phyloP scores from a whole-genome alignment of 176 grass and related monocot species.

The Avena insularis region DNA sequence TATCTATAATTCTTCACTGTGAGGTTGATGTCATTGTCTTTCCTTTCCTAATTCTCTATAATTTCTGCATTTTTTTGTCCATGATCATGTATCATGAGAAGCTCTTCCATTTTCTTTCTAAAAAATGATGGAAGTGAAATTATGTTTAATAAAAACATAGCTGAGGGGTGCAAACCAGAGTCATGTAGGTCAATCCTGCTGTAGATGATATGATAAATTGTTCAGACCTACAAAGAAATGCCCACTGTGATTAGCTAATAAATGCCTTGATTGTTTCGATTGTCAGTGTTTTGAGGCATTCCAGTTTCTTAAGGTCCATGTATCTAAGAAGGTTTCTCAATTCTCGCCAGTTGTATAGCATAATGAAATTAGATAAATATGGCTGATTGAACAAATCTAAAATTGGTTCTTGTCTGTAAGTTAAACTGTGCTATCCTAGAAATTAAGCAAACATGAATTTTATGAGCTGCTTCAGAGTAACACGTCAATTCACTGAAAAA shows the following conservation, averaged over 20 bases:
- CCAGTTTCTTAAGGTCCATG: not conserved
- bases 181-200: not conserved
- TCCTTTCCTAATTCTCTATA: not conserved
- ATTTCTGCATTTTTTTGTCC: not conserved
- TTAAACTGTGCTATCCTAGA: not conserved
- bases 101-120: conserved; percentile 8
- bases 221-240: not conserved
- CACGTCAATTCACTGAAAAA: not conserved
- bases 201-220: not conserved
- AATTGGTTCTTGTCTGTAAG: not conserved
- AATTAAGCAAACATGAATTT: conserved; percentile 8
- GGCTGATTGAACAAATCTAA: not conserved
- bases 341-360: not conserved
- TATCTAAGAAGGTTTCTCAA: not conserved
- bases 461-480: not conserved
- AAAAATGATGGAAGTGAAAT: not conserved
- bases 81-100: not conserved
- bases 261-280: conserved; percentile 5
- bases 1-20: not conserved
- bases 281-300: not conserved
- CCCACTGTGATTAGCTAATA: not conserved
- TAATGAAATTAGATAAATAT: not conserved
- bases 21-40: conserved; percentile 21
- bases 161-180: not conserved
- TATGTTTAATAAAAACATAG: not conserved